These are phyloP conservation scores for Vitellaria paradoxa DNA, from an alignment of 179 eudicot genomes.

Conservation along the genomic window DNA sequence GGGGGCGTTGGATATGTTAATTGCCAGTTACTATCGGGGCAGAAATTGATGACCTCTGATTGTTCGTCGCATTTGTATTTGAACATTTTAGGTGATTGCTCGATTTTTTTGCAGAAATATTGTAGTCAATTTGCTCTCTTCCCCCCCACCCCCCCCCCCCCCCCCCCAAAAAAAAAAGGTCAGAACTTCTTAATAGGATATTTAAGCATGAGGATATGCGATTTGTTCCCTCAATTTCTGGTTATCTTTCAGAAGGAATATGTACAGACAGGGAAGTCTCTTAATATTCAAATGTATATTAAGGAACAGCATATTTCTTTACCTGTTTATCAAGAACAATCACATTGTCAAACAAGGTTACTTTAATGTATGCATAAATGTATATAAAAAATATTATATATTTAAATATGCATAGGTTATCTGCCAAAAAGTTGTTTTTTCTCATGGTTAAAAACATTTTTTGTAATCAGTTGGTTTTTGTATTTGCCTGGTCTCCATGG, in stretches of 20 bases:
- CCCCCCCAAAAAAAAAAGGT: too few relatives aligned
- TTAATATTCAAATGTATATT: background rate
- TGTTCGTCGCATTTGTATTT: background rate
- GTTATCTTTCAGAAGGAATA: background rate
- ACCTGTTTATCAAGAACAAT: background rate
- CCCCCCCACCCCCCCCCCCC: too few relatives aligned
- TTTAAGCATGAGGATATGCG: background rate
- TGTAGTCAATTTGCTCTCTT: background rate
- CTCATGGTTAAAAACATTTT: background rate
- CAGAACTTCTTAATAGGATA: background rate
- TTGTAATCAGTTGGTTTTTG: background rate
- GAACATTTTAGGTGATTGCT: background rate
- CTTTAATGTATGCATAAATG: background rate
- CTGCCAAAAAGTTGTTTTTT: background rate
- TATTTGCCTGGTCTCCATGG: background rate
- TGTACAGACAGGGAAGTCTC: background rate
- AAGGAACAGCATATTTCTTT: background rate
- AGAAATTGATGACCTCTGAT: background rate
- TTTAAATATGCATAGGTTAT: background rate
- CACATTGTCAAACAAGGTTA: background rate
- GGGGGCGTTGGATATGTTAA: background rate
- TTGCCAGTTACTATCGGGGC: background rate
- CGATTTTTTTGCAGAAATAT: background rate
- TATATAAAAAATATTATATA: background rate
- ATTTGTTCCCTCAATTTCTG: background rate